Base-by-base conservation (phyloP, 345 rosid species). In the Hypericum androsaemum region DNA sequence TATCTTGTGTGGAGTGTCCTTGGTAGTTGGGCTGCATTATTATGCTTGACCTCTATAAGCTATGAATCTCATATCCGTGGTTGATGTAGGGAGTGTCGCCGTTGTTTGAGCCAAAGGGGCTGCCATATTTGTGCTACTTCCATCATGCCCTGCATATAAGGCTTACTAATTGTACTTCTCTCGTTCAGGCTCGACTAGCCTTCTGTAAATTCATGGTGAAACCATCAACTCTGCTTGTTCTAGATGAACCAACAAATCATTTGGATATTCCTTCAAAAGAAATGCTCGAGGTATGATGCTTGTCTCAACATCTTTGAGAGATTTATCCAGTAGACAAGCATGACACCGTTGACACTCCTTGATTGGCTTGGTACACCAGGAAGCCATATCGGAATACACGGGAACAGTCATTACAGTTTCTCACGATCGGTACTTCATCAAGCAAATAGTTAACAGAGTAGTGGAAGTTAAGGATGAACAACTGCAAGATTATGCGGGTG, bases 181-280 rank as follows among this genome's bases (percentile, higher is more conserved):
- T 43, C 42, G 16, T 65, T 40, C 70, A 88, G 96, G 98, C 96
- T 13, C 92, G 98, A 15, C 85, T 90, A 58, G 96, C 98, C 41
- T 90, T 90, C 64, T 90, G 96, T 69, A 87, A 84, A 60, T 90
- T 90, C 72, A 90, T 90, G 98, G 96, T 90, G 36, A 84, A 73
- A 48, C 98, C 96, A 4, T 87, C 96, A 0, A 84, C 92, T 37
- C 58, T 90, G 47, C 81, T 90, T 3, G 80, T 90, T 61, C 53
- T 90, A 71, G 96, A 90, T 37, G 96, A 90, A 69, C 96, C 98
- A 6, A 90, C 98, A 39, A 90, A 90, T 75, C 98, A 87, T 65
- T 69, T 90, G 61, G 98, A 87, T 74, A 90, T 90, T 52, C 95
- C 98, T 61, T 87, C 98, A 12, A 90, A 90, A 69, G 98, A 87